phyloP scores from a whole-genome alignment of 345 rosid genomes.

The Moricandia arvensis region DNA sequence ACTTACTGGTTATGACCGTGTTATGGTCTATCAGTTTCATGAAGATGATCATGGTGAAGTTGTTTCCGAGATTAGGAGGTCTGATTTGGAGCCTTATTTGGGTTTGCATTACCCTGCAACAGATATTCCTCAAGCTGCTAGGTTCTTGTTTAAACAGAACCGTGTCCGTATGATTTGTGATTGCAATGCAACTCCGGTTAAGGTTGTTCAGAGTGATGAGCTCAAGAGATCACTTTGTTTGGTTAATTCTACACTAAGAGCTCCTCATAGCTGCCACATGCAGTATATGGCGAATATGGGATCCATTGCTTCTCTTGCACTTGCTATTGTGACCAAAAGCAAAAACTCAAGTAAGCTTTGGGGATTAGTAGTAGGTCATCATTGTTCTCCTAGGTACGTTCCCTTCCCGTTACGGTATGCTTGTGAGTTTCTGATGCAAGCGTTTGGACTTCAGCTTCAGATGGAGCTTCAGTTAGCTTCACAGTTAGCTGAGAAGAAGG shows the following conservation, averaged over 20 bases:
- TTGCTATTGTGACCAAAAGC: constrained; percentile 54
- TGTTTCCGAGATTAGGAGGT: constrained; percentile 75
- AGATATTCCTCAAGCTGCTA: constrained; percentile 83
- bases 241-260: constrained; percentile 70
- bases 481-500: constrained; percentile 65
- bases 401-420: constrained; percentile 81
- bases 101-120: constrained; percentile 90
- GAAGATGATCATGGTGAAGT: constrained; percentile 91
- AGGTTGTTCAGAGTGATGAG: constrained; percentile 62
- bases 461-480: constrained; percentile 74
- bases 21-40: constrained; percentile 85
- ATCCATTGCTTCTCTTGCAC: constrained; percentile 64
- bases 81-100: constrained; percentile 84
- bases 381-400: constrained; percentile 62
- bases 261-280: constrained; percentile 69
- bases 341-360: constrained; percentile 66
- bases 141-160: constrained; percentile 83
- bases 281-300: constrained; percentile 93
- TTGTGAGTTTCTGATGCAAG: constrained; percentile 83
- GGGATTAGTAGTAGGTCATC: constrained; percentile 91
- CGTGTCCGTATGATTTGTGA: constrained; percentile 80
- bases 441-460: constrained; percentile 71
- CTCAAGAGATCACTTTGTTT: constrained; percentile 69
- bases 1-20: constrained; percentile 83
- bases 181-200: constrained; percentile 59